Base-by-base conservation (phyloP, 148 eudicot species). In the Polygonum aviculare region DNA sequence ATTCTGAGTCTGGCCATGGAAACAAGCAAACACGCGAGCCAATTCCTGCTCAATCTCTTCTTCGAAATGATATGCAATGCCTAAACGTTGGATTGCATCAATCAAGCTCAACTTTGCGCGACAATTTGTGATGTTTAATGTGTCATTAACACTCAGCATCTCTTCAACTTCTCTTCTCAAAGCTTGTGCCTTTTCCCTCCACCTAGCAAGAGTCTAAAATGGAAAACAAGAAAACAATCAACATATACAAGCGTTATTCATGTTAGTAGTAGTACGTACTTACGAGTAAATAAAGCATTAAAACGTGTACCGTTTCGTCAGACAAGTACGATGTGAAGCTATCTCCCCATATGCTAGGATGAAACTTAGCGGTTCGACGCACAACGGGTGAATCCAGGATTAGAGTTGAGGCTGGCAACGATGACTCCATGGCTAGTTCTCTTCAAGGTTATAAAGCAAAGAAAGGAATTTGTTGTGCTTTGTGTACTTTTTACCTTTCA, bases 41-140 rank as follows among this genome's bases (percentile, higher is more conserved):
- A 80, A 22, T 21, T 55, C 67, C 31, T 74, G 48, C 21, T 79
- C 79, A n/a, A 83, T 83, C 59, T 83, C 85, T 59, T 69, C 38
- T 47, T 74, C 78, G 21, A 80, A 83, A 45, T 79, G 85, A 40
- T 83, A 83, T 10, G 70, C 69, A 1, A 83, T 2, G 31, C 85
- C 85, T 10, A 80, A 69, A 0, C 80, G 74, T 73, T 83, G 78
- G 12, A 79, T 12, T 47, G 62, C 63, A 69, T 82, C 79, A 63
- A 82, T 73, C 21, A 79, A 59, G 3, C 50, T 55, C 26, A 82
- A 11, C 44, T 73, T 74, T 9, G 41, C 65, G 22, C 33, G 1
- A 16, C 54, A 12, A 12, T 16, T 50, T 50, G 15, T 15, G 54
- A 3, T 57, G 63, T 19, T 19, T 7, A 21, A 57, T 6, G 33